Evolutionary conservation across 257 asterid species (phyloP).

Genomic region (Rhazya stricta): DNA sequence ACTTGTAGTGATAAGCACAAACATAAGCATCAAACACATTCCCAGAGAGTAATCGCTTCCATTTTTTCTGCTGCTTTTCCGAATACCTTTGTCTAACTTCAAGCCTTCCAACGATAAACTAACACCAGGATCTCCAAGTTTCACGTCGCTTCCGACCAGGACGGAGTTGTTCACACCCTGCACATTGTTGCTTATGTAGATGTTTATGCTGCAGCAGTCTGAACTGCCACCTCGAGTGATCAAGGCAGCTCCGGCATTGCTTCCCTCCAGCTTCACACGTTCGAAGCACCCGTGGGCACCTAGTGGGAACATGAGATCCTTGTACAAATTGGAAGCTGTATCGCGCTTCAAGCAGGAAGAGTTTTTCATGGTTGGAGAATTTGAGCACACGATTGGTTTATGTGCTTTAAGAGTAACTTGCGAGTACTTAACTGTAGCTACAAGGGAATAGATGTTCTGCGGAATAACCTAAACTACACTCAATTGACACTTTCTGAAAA

Average conservation of each 20-base stretch:
- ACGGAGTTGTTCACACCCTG: constrained; percentile 76
- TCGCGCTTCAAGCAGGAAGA: not conserved
- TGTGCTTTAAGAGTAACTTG: constrained; percentile 14
- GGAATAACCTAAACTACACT: constrained; percentile 64
- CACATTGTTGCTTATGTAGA: constrained; percentile 62
- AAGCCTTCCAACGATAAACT: constrained; percentile 40
- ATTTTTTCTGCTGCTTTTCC: constrained; percentile 26
- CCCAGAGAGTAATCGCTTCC: constrained; percentile 19
- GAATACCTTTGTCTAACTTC: constrained; percentile 51
- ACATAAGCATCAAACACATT: constrained; percentile 22
- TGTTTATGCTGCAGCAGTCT: constrained; percentile 21
- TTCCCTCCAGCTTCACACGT: constrained; percentile 29
- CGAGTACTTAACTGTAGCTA: constrained; percentile 20
- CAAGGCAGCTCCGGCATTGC: constrained; percentile 22
- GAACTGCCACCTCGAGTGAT: not conserved
- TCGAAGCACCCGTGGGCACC: constrained; percentile 16
- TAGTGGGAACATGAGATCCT: constrained; percentile 16
- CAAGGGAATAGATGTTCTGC: constrained; percentile 57
- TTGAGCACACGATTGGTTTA: not conserved
- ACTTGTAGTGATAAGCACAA: constrained; percentile 22
- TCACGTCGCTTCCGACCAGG: constrained; percentile 58
- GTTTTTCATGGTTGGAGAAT: constrained; percentile 1
- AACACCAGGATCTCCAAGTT: constrained; percentile 65
- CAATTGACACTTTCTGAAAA: constrained; percentile 17
- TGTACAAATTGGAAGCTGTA: not conserved